Percentiles rank a stretch among this genome's conserved stretches.
Evolutionary conservation across 169 alveolate genomes (phyloP).

Genomic region (Babesia divergens): DNA sequence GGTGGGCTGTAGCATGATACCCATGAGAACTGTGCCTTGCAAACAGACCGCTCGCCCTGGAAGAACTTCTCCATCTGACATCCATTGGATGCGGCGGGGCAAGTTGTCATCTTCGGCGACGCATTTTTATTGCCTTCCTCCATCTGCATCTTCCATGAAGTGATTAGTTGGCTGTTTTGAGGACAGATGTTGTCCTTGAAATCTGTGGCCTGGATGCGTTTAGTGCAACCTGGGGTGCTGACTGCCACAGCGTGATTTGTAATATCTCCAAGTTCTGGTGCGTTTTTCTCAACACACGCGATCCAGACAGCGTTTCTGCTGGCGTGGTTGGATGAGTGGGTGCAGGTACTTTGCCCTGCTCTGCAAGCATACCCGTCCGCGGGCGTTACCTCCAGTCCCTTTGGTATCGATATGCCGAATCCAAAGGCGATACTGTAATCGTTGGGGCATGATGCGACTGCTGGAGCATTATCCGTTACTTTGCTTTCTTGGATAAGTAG

Average conservation of each 20-base stretch:
- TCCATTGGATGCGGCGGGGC: constrained; percentile 3
- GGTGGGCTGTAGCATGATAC: constrained; percentile 30
- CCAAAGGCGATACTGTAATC: constrained; percentile 58
- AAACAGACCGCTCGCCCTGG: not conserved
- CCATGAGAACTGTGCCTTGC: constrained; percentile 57
- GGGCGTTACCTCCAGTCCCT: constrained; percentile 4
- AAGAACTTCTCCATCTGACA: constrained; percentile 27
- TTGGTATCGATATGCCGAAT: constrained; percentile 52
- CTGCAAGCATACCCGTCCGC: constrained; percentile 59
- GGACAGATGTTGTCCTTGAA: constrained; percentile 46
- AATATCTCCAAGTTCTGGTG: constrained; percentile 40
- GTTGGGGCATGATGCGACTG: constrained; percentile 49
- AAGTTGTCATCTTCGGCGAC: not conserved
- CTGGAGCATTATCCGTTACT: constrained; percentile 5
- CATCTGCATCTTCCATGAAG: constrained; percentile 19
- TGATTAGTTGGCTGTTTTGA: not conserved
- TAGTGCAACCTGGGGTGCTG: constrained; percentile 8
- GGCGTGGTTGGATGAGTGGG: constrained; percentile 28
- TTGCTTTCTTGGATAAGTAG: constrained; percentile 69
- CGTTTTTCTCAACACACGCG: constrained; percentile 64
- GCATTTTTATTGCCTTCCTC: not conserved
- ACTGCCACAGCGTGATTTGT: constrained; percentile 36
- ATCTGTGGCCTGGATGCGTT: not conserved
- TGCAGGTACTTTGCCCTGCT: constrained; percentile 39
- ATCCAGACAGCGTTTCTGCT: constrained; percentile 56